These are phyloP conservation scores for Xylaria hypoxylon DNA, from an alignment of 2,329 filamentous ascomycete genomes.

Conservation along the genomic window DNA sequence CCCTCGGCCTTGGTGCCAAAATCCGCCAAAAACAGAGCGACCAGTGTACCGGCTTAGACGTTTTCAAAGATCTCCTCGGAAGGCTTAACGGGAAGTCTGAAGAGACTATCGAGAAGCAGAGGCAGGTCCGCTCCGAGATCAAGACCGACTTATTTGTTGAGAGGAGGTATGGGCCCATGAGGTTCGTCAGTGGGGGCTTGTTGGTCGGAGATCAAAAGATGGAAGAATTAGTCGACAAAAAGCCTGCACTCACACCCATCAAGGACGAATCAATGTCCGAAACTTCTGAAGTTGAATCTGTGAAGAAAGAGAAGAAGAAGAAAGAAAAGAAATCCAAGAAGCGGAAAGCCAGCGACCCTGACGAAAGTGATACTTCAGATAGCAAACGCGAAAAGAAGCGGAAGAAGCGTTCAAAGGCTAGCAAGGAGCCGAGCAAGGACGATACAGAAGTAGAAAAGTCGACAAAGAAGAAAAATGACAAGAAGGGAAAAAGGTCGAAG, in stretches of 20 bases:
- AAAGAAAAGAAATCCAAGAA: conserved; percentile 59
- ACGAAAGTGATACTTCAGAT: conserved; percentile 52
- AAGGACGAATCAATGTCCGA: conserved; percentile 55
- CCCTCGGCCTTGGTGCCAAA: conserved; percentile 87
- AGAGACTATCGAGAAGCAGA: conserved; percentile 76
- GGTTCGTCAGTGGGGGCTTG: conserved; percentile 88
- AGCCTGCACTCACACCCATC: conserved; percentile 52
- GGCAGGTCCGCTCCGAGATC: conserved; percentile 73
- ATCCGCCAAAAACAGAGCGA: conserved; percentile 72
- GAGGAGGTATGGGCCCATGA: conserved; percentile 81
- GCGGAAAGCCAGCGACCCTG: conserved; percentile 53
- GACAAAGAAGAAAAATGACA: conserved; percentile 48
- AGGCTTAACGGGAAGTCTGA: conserved; percentile 90
- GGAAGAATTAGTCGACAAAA: conserved; percentile 48
- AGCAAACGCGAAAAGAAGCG: conserved; percentile 52
- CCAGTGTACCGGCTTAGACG: conserved; percentile 85
- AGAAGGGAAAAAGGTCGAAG: conserved; percentile 47
- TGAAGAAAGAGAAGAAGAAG: conserved; percentile 54
- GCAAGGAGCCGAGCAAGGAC: conserved; percentile 39
- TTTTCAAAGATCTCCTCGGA: conserved; percentile 86
- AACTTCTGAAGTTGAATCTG: conserved; percentile 37
- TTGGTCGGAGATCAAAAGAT: conserved; percentile 67
- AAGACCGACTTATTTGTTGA: conserved; percentile 80
- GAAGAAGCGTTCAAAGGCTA: conserved; percentile 50
- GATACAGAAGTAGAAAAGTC: conserved; percentile 45